phyloP scores from a whole-genome alignment of 2,329 filamentous ascomycete genomes.

The Mycocentrospora acerina region DNA sequence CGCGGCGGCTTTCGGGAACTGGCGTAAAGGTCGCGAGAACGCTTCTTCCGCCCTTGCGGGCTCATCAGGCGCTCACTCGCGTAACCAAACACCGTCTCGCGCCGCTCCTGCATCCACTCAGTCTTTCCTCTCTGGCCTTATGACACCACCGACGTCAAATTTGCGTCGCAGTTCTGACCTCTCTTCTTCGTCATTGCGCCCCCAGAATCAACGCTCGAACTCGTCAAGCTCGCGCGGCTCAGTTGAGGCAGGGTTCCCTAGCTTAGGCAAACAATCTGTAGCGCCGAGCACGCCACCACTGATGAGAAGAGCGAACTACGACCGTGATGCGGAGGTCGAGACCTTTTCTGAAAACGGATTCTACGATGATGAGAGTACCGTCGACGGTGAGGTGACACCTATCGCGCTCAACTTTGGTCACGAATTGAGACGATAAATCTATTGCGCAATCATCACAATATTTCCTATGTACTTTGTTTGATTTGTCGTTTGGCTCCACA shows the following conservation, averaged over 20 bases:
- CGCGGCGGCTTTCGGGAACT: conserved; percentile 96
- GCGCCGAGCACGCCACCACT: conserved; percentile 55
- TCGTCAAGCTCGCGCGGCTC: conserved; percentile 32
- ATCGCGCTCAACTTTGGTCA: conserved; percentile 37
- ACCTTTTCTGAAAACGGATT: conserved; percentile 50
- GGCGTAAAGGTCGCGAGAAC: conserved; percentile 68
- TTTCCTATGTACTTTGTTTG: neutral
- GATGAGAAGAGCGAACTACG: conserved; percentile 58
- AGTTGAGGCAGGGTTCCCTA: conserved; percentile 33
- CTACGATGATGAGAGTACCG: conserved; percentile 53
- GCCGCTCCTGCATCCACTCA: conserved; percentile 52
- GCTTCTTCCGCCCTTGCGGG: conserved; percentile 50
- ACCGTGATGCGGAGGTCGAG: conserved; percentile 59
- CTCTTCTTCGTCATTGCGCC: conserved; percentile 33
- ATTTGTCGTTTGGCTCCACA: conserved; percentile 6
- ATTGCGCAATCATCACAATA: neutral
- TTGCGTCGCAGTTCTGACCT: conserved; percentile 62
- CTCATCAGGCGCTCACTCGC: conserved; percentile 30
- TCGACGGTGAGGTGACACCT: conserved; percentile 40
- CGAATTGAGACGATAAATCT: conserved; percentile 19
- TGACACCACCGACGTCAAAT: conserved; percentile 84
- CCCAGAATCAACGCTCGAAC: conserved; percentile 27
- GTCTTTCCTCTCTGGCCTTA: conserved; percentile 72
- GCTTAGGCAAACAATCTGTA: conserved; percentile 26
- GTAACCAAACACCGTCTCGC: conserved; percentile 38